Percentiles rank a stretch among this genome's conserved stretches.
phyloP scores from a whole-genome alignment of 2,329 filamentous ascomycete genomes.

The Phialocephala sp. region DNA sequence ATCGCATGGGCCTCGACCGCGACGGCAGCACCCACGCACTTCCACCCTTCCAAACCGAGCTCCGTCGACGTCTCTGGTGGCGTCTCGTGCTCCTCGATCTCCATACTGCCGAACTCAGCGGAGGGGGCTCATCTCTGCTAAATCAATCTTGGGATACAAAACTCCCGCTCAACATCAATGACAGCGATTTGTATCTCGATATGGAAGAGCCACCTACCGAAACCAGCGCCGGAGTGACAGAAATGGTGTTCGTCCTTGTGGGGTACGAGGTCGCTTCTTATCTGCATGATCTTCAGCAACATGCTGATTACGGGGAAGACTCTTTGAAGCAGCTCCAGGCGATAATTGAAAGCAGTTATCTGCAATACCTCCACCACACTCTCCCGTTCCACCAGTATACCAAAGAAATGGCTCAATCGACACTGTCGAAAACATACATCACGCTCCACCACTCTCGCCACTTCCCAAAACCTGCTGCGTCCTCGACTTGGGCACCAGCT shows the following conservation, averaged over 20 bases:
- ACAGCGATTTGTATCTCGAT: slow-evolving; percentile 33
- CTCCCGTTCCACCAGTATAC: neutral
- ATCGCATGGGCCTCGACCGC: slow-evolving; percentile 49
- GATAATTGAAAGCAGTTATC: neutral
- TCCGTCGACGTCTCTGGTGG: slow-evolving; percentile 65
- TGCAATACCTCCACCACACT: neutral
- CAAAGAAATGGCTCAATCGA: neutral
- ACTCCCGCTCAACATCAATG: slow-evolving; percentile 36
- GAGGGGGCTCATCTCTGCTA: slow-evolving; percentile 45
- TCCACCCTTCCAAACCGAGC: slow-evolving; percentile 57
- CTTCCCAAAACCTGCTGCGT: neutral
- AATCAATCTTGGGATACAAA: slow-evolving; percentile 42
- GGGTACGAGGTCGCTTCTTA: slow-evolving; percentile 38
- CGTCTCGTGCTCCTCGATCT: slow-evolving; percentile 60
- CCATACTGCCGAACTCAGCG: slow-evolving; percentile 56
- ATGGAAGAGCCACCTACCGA: slow-evolving; percentile 31
- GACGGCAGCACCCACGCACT: slow-evolving; percentile 47
- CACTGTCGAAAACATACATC: neutral
- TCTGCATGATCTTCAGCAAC: neutral
- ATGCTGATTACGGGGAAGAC: neutral
- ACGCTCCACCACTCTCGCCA: neutral
- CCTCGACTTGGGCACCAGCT: neutral
- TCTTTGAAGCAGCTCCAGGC: neutral
- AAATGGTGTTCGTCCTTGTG: slow-evolving; percentile 42
- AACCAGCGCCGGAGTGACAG: slow-evolving; percentile 35